A percentile compares a stretch with the other conserved stretches of the same genome.
These are phyloP conservation scores for Austroboletus eburneus DNA, from an alignment of 768 basidiomycete genomes.

Conservation along the genomic window DNA sequence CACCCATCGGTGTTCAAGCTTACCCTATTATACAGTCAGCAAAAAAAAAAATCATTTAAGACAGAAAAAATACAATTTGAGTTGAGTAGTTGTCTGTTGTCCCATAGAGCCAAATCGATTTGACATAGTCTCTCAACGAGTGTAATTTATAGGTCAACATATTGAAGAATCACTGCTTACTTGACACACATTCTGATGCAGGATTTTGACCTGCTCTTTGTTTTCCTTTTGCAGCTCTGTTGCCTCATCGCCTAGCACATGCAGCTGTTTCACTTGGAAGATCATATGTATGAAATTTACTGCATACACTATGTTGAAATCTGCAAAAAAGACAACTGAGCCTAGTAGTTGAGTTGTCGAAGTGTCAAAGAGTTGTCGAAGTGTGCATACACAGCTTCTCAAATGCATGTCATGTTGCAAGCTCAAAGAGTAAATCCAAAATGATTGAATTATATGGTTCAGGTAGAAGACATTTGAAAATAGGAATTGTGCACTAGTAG, in stretches of 20 bases:
- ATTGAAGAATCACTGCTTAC: conserved; percentile 5
- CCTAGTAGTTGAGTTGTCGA: conserved; percentile 26
- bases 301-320: conserved; percentile 23
- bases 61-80: conserved; percentile 32
- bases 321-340: too few relatives aligned
- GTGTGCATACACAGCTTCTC: conserved; percentile 28
- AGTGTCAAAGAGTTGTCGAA: conserved; percentile 10
- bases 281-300: conserved; percentile 25
- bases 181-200: neutral
- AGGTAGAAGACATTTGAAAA: conserved; percentile 28
- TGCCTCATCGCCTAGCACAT: too few relatives aligned
- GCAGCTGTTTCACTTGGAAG: conserved; percentile 31
- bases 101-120: conserved; percentile 7
- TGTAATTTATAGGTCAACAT: conserved; percentile 18
- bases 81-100: conserved; percentile 33
- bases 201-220: neutral
- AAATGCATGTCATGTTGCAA: conserved; percentile 23
- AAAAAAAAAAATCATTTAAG: neutral
- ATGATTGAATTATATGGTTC: conserved; percentile 14
- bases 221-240: too few relatives aligned
- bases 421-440: conserved; percentile 17
- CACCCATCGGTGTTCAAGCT: conserved; percentile 11
- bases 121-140: conserved; percentile 13
- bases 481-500: conserved; percentile 31
- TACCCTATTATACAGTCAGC: conserved; percentile 11